phyloP scores from a whole-genome alignment of 2,329 filamentous ascomycete genomes.

The Xylariaceae sp. region DNA sequence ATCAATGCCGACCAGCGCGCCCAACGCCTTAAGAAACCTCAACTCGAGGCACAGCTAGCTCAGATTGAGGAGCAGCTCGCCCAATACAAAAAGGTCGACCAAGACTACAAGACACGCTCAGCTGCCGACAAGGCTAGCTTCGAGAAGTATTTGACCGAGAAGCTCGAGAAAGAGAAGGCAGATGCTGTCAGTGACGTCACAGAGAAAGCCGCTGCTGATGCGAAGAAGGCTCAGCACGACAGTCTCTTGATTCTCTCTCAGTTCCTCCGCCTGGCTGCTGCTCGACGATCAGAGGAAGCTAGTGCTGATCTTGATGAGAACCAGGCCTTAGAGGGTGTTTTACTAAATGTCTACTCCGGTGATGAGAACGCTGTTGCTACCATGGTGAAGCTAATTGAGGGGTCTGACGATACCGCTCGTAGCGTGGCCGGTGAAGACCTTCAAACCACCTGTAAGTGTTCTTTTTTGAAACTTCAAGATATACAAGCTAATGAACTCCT shows the following conservation, averaged over 20 bases:
- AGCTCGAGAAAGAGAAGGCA: constrained; percentile 50
- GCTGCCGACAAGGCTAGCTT: constrained; percentile 56
- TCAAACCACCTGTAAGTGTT: constrained; percentile 65
- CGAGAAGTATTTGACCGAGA: constrained; percentile 53
- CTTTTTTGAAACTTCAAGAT: background rate
- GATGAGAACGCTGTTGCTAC: constrained; percentile 70
- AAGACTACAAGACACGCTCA: constrained; percentile 63
- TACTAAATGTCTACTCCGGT: constrained; percentile 74
- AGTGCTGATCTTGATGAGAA: constrained; percentile 66
- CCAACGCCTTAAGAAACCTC: constrained; percentile 72
- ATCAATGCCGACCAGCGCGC: constrained; percentile 80
- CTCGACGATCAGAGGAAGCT: constrained; percentile 66
- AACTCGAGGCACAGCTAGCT: constrained; percentile 62
- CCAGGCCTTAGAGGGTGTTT: constrained; percentile 74
- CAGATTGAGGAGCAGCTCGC: constrained; percentile 70
- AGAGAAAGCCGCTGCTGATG: constrained; percentile 51
- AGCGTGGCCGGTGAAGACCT: constrained; percentile 63
- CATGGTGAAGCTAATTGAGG: constrained; percentile 74
- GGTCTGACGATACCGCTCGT: constrained; percentile 61
- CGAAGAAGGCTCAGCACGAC: constrained; percentile 55
- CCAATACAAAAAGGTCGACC: constrained; percentile 71
- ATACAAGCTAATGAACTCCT: constrained; percentile 20
- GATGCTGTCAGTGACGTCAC: constrained; percentile 51
- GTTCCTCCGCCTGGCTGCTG: constrained; percentile 75
- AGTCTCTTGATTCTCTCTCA: constrained; percentile 70